Conservation (phyloP, 768 basidiomycete genomes). For the Mycena venus region DNA sequence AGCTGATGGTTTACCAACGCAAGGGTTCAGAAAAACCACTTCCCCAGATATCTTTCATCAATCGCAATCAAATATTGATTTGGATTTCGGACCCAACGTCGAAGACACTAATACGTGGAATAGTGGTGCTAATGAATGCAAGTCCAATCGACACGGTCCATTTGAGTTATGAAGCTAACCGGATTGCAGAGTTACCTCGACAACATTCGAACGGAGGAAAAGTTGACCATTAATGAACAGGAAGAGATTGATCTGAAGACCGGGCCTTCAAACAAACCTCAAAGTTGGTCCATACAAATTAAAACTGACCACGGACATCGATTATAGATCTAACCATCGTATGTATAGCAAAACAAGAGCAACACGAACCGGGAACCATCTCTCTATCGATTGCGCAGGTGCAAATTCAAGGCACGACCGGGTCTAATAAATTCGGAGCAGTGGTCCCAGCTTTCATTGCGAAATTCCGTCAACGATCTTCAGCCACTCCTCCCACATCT, state of each 20-base stretch:
- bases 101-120: constrained; percentile 1
- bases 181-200: background rate
- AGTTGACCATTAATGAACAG: background rate
- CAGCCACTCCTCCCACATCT: background rate
- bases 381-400: background rate
- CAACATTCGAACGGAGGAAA: background rate
- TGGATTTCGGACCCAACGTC: constrained; percentile 8
- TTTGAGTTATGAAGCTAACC: background rate
- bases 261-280: background rate
- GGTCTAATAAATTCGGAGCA: background rate
- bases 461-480: background rate
- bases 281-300: background rate
- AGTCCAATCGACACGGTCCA: background rate
- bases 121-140: background rate
- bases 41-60: background rate
- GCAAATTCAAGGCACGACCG: background rate
- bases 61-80: constrained; percentile 4
- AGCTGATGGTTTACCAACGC: background rate
- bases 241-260: background rate
- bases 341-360: background rate
- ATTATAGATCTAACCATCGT: background rate
- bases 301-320: background rate
- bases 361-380: background rate
- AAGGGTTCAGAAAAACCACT: background rate
- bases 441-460: background rate